Evolutionary conservation across 345 rosid genomes (phyloP).

Genomic region (Mercurialis annua): DNA sequence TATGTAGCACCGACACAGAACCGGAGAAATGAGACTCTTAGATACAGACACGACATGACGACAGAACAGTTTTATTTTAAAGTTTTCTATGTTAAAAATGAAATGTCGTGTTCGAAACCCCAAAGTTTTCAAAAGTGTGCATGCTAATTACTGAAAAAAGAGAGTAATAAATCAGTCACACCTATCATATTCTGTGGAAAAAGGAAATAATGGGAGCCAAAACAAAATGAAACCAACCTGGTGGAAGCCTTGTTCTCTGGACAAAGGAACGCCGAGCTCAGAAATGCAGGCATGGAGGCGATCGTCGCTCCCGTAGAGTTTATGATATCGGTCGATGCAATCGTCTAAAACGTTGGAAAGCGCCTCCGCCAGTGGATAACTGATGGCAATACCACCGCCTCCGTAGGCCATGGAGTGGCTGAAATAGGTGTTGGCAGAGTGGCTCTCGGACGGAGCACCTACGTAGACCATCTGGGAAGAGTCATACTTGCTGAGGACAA

Average conservation of each 20-base stretch:
- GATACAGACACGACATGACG: no score
- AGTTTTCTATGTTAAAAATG: no score
- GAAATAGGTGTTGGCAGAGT: constrained; percentile 81
- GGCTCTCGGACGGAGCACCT: constrained; percentile 84
- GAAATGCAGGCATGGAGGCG: constrained; percentile 90
- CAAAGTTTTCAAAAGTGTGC: no score
- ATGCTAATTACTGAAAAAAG: no score
- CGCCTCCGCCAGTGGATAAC: constrained; percentile 75
- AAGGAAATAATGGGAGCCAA: not conserved
- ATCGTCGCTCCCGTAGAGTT: constrained; percentile 88
- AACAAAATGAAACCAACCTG: constrained; percentile 45
- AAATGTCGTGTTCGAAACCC: no score
- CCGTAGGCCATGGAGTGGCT: constrained; percentile 92
- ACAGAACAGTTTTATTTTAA: no score
- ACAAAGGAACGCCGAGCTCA: constrained; percentile 82
- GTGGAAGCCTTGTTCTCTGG: constrained; percentile 84
- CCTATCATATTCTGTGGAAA: not conserved
- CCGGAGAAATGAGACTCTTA: no score
- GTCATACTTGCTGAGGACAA: constrained; percentile 72
- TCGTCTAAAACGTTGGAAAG: constrained; percentile 61
- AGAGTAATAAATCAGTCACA: no score
- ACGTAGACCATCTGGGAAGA: constrained; percentile 71
- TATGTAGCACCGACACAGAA: no score
- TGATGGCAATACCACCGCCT: constrained; percentile 94
- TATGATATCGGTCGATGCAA: constrained; percentile 74